Base-by-base conservation (phyloP, 805 yeast species). In the Saccharomycopsis javanensis region DNA sequence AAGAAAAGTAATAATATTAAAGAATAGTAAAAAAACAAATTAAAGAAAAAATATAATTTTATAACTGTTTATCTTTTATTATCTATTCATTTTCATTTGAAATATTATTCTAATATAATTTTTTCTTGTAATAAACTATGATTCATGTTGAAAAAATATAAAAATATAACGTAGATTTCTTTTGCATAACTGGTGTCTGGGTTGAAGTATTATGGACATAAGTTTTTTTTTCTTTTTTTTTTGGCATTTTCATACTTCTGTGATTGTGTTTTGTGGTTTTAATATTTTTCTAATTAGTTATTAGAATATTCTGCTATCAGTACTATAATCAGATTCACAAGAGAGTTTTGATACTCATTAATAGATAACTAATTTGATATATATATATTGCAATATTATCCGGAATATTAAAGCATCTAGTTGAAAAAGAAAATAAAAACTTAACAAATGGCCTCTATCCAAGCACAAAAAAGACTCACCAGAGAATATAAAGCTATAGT, bases 401-500 rank as follows among this genome's bases (percentile, higher is more conserved):
- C n/a, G n/a, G n/a, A n/a, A n/a, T n/a, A n/a, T n/a, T n/a, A n/a
- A n/a, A 28, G 27, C 8, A 18, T 11, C 33, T 3, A 48, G 23
- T 18, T 23, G 35, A 15, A 34, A 15, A 15, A 16, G 13, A 20
- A 45, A n/a, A 7, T 3, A 28, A 10, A n/a, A 27, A 48, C 4
- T 15, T 30, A 25, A n/a, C 18, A 35, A 37, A 52, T 52, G 54
- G 54, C 54, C 4, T 72, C 76, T 4, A 69, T 69, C 55, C 77
- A 72, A 55, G 79, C 79, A 1, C 71, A 71, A 54, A 75, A 73
- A 57, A 65, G 79, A 55, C 79, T 90, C 53, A 80, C 88, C 2
- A 85, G 86, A 67, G 97, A 90, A 72, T 90, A 88, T 70, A 88
- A 86, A 68, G 72, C 81, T 50, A 80, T 94, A 61, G 79, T 79